phyloP scores from a whole-genome alignment of 2,329 filamentous ascomycete genomes.

The Ploettnerulaceae sp. region DNA sequence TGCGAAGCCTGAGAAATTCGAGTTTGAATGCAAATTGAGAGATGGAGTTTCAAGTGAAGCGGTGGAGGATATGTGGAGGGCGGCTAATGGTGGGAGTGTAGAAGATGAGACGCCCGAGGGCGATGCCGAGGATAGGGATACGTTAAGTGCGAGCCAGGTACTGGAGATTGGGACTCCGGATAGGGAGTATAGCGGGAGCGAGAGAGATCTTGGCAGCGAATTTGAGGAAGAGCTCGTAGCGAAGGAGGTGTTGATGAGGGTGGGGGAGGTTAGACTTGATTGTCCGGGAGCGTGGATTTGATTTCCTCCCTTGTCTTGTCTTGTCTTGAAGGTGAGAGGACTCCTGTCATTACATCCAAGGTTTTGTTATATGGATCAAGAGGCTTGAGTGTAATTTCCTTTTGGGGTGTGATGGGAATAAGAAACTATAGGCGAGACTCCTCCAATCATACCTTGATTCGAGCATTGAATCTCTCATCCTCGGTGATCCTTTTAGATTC shows the following conservation, averaged over 20 bases:
- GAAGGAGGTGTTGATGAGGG: background rate
- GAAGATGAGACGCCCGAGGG: background rate
- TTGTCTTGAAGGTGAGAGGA: conserved; percentile 85
- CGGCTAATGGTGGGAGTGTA: conserved; percentile 1
- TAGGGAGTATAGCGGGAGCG: background rate
- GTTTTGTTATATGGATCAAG: background rate
- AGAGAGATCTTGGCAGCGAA: conserved; percentile 2
- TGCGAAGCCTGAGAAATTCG: conserved; percentile 45
- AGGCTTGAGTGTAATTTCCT: background rate
- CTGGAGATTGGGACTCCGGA: background rate
- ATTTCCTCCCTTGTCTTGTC: background rate
- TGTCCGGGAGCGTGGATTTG: conserved; percentile 6
- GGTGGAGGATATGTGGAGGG: conserved; percentile 4
- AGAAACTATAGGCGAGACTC: background rate
- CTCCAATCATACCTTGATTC: background rate
- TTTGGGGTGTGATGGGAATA: background rate
- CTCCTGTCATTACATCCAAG: no score
- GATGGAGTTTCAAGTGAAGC: background rate
- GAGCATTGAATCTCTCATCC: background rate
- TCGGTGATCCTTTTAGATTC: no score
- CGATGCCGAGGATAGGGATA: background rate
- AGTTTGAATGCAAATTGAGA: conserved; percentile 40
- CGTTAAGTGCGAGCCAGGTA: background rate
- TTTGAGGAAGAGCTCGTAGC: conserved; percentile 1
- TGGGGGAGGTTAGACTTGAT: background rate